Conservation (phyloP, 108 stramenopile genomes). For the Cyclotella cryptica region DNA sequence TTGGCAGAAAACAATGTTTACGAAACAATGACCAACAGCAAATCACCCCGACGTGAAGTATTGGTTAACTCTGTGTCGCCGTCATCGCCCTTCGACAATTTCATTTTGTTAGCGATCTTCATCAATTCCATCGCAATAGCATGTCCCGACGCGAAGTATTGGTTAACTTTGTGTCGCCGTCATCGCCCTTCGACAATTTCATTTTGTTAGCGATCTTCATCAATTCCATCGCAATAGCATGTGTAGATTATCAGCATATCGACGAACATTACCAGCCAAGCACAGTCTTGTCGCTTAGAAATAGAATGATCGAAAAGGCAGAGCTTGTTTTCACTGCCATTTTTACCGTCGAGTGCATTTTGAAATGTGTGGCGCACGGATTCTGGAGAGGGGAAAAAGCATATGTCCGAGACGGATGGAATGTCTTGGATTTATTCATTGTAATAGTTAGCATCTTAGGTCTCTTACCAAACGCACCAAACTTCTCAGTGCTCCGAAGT, state of each 20-base stretch:
- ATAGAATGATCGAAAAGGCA: slow-evolving; percentile 26
- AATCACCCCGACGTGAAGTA: not conserved
- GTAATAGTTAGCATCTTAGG: slow-evolving; percentile 60
- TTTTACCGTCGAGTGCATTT: slow-evolving; percentile 63
- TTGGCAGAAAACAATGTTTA: no score
- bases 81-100: slow-evolving; percentile 39
- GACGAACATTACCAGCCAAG: slow-evolving; percentile 45
- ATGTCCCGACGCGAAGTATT: not conserved
- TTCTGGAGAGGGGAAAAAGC: slow-evolving; percentile 30
- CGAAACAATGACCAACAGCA: no score
- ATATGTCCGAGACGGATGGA: slow-evolving; percentile 75
- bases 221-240: slow-evolving; percentile 42
- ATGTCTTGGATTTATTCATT: slow-evolving; percentile 62
- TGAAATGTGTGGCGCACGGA: slow-evolving; percentile 74
- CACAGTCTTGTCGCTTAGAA: slow-evolving; percentile 26
- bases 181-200: slow-evolving; percentile 43
- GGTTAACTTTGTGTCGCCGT: slow-evolving; percentile 11
- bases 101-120: no score
- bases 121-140: slow-evolving; percentile 45
- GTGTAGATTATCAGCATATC: slow-evolving; percentile 39
- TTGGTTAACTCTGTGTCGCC: slow-evolving; percentile 6
- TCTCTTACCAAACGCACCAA: slow-evolving; percentile 62
- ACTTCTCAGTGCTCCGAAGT: slow-evolving; percentile 62
- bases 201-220: slow-evolving; percentile 40
- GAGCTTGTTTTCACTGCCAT: slow-evolving; percentile 51